Conservation (phyloP, 2,329 filamentous ascomycete genomes). For the Hypoxylon sp. region DNA sequence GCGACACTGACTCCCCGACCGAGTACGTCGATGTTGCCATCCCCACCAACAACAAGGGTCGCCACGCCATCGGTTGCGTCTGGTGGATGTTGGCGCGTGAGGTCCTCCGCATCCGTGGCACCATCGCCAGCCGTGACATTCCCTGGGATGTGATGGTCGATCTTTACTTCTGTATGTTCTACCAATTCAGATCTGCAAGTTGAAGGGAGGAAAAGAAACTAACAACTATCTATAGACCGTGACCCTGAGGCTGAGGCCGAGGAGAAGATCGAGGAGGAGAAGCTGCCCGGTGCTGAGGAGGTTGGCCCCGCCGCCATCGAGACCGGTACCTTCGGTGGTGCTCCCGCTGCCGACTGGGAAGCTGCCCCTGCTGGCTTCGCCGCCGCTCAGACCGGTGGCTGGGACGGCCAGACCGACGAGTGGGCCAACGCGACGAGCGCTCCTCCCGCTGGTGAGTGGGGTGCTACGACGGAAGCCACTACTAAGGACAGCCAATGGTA, state of each 20-base stretch:
- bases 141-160: conserved; percentile 99
- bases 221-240: conserved; percentile 68
- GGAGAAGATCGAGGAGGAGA: conserved; percentile 96
- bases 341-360: conserved; percentile 81
- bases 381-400: conserved; percentile 65
- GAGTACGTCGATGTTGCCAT: conserved; percentile 99
- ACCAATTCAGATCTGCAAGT: neutral
- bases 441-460: conserved; percentile 75
- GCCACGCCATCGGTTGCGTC: conserved; percentile 96
- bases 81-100: conserved; percentile 99
- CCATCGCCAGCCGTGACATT: conserved; percentile 92
- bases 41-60: conserved; percentile 99
- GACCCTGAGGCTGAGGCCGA: conserved; percentile 99
- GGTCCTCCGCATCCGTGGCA: conserved; percentile 98
- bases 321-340: conserved; percentile 72
- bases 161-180: conserved; percentile 90
- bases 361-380: conserved; percentile 76
- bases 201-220: conserved; percentile 16
- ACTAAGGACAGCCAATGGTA: conserved; percentile 49
- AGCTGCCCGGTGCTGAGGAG: conserved; percentile 86
- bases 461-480: conserved; percentile 63
- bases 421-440: conserved; percentile 67
- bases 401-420: conserved; percentile 67
- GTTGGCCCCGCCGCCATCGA: conserved; percentile 81
- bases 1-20: conserved; percentile 98